Evolutionary conservation across 2,329 filamentous ascomycete genomes (phyloP).

Genomic region (Alternaria sp.): DNA sequence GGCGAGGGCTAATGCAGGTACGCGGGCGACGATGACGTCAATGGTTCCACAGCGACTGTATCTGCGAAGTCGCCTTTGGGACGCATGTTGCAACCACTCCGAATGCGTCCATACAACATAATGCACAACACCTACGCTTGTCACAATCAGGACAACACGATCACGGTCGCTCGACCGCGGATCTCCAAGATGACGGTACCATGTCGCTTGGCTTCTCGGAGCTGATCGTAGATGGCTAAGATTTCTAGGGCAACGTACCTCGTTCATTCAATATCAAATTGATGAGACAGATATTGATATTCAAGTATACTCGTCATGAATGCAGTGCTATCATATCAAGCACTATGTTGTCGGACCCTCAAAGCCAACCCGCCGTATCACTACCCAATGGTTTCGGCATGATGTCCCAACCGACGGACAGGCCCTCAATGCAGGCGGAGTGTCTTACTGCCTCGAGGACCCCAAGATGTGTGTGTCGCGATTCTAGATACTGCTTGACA

Average conservation of each 20-base stretch:
- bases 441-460: conserved; percentile 59
- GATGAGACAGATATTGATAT: not conserved
- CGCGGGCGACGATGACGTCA: conserved; percentile 14
- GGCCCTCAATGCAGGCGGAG: conserved; percentile 57
- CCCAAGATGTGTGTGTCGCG: conserved; percentile 57
- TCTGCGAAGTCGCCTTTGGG: not conserved
- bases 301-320: not conserved
- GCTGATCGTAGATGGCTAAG: not conserved
- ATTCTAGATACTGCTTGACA: conserved; percentile 54
- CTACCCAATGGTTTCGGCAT: conserved; percentile 62
- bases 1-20: conserved; percentile 12
- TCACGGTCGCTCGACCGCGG: not conserved
- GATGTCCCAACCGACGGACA: conserved; percentile 58
- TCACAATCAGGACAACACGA: not conserved
- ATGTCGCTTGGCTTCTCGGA: not conserved
- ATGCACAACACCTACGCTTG: not conserved
- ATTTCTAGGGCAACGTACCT: not conserved
- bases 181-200: not conserved
- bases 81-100: not conserved
- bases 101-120: too few relatives aligned
- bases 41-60: conserved; percentile 9
- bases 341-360: not conserved
- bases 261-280: not conserved
- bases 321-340: not conserved
- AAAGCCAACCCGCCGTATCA: conserved; percentile 55